Evolutionary conservation across 768 basidiomycete species (phyloP), one percentile per base, ranked within the genome.

Genomic region (Leucocoprinus leucothites): DNA sequence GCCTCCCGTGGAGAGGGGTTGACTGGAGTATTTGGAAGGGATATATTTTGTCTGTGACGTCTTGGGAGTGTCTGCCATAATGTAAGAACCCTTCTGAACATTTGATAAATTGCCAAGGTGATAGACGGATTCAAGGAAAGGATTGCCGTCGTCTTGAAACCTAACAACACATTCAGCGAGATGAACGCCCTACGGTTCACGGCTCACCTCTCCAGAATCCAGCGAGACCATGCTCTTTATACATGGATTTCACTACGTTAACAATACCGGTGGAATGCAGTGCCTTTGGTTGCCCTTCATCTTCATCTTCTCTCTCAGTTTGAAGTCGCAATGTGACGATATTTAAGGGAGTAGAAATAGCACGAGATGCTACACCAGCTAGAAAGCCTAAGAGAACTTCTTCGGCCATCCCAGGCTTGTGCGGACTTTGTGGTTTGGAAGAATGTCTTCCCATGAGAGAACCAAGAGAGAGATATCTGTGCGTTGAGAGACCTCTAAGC

Each of bases 101-200:
- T 60, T 53, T 82, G 80, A 63, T 82, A 78, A 51, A 81, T 69
- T 21, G 78, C 76, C 36, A 84, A 72, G 0, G 82, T 84, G 38
- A 86, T 72, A 0, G 83, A 80, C 0, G 84, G 84, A 56, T 82
- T 85, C 22, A 83, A 67, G 5, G 76, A 78, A 18, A 84, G 65
- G 1, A 82, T 60, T 9, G 77, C 65, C 1, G 79, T 75, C 3
- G 76, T 77, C 46, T 74, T 67, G 67, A 83, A 84, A 0, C 82
- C 82, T 81, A 45, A 41, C 58, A 46, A 3, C 57, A 34, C 31
- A 5, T 26, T n/a, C 19, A 31, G 19, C 49, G 13, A 53, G 9
- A 42, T 38, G 18, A 46, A 8, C 11, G 24, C 13, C n/a, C 25
- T 16, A 11, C 31, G 43, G 51, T 44, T 22, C 22, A 41, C 16